Evolutionary conservation across 257 asterid species (phyloP).

Genomic region (Petunia axillaris): DNA sequence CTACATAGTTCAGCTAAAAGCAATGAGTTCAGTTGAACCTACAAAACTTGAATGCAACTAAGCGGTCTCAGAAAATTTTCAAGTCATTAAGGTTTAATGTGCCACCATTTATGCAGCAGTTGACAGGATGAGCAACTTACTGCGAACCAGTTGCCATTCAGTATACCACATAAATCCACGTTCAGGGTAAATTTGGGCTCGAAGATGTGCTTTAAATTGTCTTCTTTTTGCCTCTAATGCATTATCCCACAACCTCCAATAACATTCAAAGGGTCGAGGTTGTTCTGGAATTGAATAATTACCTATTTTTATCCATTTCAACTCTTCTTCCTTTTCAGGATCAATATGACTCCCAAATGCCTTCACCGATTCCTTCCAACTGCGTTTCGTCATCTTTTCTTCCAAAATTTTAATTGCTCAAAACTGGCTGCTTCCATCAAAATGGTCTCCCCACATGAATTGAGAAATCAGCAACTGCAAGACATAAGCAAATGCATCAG

Average conservation of each 20-base stretch:
- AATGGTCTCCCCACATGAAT: slow-evolving; percentile 2
- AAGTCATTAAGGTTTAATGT: neutral
- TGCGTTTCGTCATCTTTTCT: slow-evolving; percentile 41
- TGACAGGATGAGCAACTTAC: slow-evolving; percentile 41
- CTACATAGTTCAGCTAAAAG: neutral
- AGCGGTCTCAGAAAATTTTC: neutral
- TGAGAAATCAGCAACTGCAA: neutral
- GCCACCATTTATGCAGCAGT: slow-evolving; percentile 21
- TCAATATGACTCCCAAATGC: slow-evolving; percentile 57
- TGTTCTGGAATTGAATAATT: slow-evolving; percentile 34
- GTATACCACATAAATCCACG: slow-evolving; percentile 30
- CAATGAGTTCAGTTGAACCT: neutral
- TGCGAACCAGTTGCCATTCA: slow-evolving; percentile 35
- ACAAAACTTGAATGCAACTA: neutral
- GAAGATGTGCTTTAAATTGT: slow-evolving; percentile 32
- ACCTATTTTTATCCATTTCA: slow-evolving; percentile 72
- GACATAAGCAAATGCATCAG: neutral
- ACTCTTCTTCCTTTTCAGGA: slow-evolving; percentile 65
- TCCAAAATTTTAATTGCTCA: neutral
- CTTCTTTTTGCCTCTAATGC: slow-evolving; percentile 29
- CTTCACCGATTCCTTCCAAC: slow-evolving; percentile 54
- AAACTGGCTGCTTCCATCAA: neutral
- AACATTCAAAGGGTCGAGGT: slow-evolving; percentile 34
- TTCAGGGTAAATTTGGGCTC: slow-evolving; percentile 18
- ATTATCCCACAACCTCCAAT: slow-evolving; percentile 36